Evolutionary conservation across 2,329 filamentous ascomycete species (phyloP).

Genomic region (Cladobotryum mycophilum): DNA sequence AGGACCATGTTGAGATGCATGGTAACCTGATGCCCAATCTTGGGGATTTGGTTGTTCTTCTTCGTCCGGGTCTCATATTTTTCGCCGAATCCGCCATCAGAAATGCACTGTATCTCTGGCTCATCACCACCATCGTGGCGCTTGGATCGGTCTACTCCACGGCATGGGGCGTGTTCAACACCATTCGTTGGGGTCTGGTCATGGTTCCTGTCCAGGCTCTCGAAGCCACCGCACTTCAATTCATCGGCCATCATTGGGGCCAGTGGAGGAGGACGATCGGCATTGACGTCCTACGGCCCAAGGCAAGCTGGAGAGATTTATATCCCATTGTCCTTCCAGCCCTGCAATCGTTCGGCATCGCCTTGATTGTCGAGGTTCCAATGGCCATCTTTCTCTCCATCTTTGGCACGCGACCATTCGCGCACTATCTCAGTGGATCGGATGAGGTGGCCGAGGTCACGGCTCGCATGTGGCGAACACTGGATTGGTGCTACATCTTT

Average conservation of each 20-base stretch:
- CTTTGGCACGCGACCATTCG: constrained; percentile 54
- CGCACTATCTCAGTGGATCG: constrained; percentile 53
- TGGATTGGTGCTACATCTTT: constrained; percentile 64
- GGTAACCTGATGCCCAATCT: constrained; percentile 32
- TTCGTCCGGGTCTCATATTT: constrained; percentile 51
- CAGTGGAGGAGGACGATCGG: constrained; percentile 31
- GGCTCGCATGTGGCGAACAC: constrained; percentile 57
- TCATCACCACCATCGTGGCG: constrained; percentile 57
- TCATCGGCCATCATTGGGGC: constrained; percentile 63
- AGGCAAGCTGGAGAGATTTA: constrained; percentile 13
- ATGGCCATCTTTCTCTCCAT: constrained; percentile 57
- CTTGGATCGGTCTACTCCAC: constrained; percentile 62
- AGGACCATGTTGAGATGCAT: neutral
- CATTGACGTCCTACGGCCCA: constrained; percentile 14
- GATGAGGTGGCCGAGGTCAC: constrained; percentile 53
- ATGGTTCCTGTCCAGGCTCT: constrained; percentile 67
- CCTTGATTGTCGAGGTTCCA: constrained; percentile 53
- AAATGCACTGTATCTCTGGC: constrained; percentile 66
- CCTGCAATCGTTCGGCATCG: constrained; percentile 44
- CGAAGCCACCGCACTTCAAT: constrained; percentile 58
- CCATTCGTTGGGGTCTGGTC: constrained; percentile 66
- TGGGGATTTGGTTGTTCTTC: constrained; percentile 41
- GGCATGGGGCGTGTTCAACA: constrained; percentile 68
- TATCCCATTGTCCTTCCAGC: constrained; percentile 45
- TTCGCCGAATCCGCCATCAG: constrained; percentile 60